Evolutionary conservation across 192 early-diverging fungal species (phyloP), one percentile per base, ranked within the genome.

Genomic region (Mortierella claussenii): DNA sequence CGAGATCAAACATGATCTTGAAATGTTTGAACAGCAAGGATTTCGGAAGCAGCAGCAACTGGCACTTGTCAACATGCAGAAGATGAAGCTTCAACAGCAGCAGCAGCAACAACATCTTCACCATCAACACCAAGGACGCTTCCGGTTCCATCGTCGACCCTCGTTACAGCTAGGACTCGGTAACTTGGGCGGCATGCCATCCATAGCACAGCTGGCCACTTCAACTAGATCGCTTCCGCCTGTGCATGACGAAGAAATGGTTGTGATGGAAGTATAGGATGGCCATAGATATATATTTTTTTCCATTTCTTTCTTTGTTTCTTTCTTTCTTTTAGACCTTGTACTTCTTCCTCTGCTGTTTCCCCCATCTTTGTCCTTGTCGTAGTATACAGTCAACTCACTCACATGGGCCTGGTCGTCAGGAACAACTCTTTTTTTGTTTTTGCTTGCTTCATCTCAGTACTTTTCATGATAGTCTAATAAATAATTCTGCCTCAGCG

Each of bases 1-100:
- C 2, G 44, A 48, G 43, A 60, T 60, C 44, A 46, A 62, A 31
- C 48, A 62, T 1, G 46, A 36, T 27, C n/a, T 62, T 2, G 53
- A 67, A 34, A 48, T 57, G 45, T 33, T 46, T 37, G 42, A 55
- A 43, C 54, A 68, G 9, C 45, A 68, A 30, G 32, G 48, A 23
- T 43, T 31, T 1, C 65, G 49, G 18, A 50, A 58, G 26, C 65
- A 66, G 4, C 65, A 68, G 24, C 46, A 68, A 30, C 27, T 68
- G 23, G 47, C 36, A 1, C 60, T 23, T 7, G 37, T 62, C 24
- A 56, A 51, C 1, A 42, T 68, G 49, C 68, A 69, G 44, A 42
- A 55, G 42, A 26, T 55, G 8, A 37, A 69, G 10, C 37, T 47
- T 11, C 68, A 61, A 20, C 66, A 69, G 26, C 55, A 57, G 40